Evolutionary conservation across 306 rosid genomes (phyloP).

Genomic region (Castanea mollissima): DNA sequence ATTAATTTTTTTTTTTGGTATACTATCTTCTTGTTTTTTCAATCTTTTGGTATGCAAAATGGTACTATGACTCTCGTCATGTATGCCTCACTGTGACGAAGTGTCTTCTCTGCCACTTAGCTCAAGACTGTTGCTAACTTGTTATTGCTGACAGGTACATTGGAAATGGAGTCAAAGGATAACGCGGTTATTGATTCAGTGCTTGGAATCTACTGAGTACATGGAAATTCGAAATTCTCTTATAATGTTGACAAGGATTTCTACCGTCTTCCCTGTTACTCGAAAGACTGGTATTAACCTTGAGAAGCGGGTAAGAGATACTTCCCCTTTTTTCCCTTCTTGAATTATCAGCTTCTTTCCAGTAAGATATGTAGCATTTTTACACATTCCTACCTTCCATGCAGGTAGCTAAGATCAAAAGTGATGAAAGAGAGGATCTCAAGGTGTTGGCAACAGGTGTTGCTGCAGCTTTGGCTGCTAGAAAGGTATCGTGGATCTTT

Average conservation of each 20-base stretch:
- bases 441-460: slow-evolving; percentile 98
- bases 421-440: slow-evolving; percentile 96
- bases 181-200: slow-evolving; percentile 80
- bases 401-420: slow-evolving; percentile 94
- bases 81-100: not conserved
- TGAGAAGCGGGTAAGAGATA: slow-evolving; percentile 77
- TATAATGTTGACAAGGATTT: slow-evolving; percentile 85
- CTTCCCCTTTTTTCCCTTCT: not conserved
- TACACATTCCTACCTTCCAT: slow-evolving; percentile 11
- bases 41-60: not conserved
- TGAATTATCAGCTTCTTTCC: not conserved
- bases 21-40: not conserved
- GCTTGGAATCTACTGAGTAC: slow-evolving; percentile 94
- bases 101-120: not conserved
- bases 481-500: slow-evolving; percentile 61
- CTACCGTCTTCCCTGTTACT: slow-evolving; percentile 94
- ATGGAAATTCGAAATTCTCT: slow-evolving; percentile 98
- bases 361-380: not conserved
- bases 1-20: not conserved
- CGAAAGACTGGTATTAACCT: slow-evolving; percentile 92
- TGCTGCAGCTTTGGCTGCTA: slow-evolving; percentile 91
- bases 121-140: not conserved
- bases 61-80: not conserved
- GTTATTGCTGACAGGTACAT: slow-evolving; percentile 63
- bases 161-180: slow-evolving; percentile 99